These are phyloP conservation scores for Colletotrichum costaricense DNA, from an alignment of 2,329 filamentous ascomycete genomes.

Conservation along the genomic window DNA sequence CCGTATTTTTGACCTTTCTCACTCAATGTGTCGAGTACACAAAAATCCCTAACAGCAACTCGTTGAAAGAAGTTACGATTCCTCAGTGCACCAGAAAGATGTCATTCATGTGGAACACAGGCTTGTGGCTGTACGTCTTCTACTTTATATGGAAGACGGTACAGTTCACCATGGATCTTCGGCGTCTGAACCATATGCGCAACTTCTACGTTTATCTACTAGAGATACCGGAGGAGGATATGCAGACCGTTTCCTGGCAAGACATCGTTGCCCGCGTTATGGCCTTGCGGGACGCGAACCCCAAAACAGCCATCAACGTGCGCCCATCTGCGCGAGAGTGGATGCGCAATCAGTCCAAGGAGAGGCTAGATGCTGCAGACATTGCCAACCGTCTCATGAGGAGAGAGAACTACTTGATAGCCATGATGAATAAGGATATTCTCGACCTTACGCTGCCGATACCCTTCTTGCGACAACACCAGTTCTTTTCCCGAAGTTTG, in stretches of 20 bases:
- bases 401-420: constrained; percentile 96
- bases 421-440: constrained; percentile 96
- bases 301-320: constrained; percentile 76
- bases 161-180: constrained; percentile 78
- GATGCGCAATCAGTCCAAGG: constrained; percentile 88
- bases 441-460: constrained; percentile 87
- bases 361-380: constrained; percentile 94
- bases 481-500: constrained; percentile 88
- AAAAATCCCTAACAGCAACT: constrained; percentile 74
- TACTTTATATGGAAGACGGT: constrained; percentile 87
- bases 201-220: constrained; percentile 88
- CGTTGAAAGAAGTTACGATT: constrained; percentile 67
- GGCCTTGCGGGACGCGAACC: constrained; percentile 84
- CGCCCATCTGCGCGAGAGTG: constrained; percentile 63
- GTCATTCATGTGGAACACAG: constrained; percentile 80
- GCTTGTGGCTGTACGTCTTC: constrained; percentile 86
- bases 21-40: constrained; percentile 87
- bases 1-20: constrained; percentile 84
- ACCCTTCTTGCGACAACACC: constrained; percentile 82
- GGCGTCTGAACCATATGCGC: constrained; percentile 79
- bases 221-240: constrained; percentile 83
- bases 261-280: constrained; percentile 89
- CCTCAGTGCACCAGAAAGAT: constrained; percentile 81
- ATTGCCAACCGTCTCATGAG: constrained; percentile 98
- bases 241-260: constrained; percentile 96